Conservation (phyloP, 2,329 filamentous ascomycete species). For the Leptosphaerulina australis region DNA sequence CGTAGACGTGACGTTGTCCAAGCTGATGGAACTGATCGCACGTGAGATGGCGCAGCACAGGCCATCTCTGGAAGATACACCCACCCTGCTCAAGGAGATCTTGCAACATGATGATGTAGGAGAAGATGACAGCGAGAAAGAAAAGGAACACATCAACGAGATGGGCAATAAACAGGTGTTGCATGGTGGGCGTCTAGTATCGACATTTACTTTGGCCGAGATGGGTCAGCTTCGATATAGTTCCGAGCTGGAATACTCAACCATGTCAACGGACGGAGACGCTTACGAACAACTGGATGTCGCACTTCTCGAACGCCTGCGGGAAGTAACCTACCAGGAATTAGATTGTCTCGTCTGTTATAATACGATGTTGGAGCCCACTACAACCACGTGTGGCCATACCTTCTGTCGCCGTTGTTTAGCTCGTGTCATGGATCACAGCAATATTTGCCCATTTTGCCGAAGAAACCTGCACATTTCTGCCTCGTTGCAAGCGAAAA, state of each 20-base stretch:
- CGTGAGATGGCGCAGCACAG: constrained; percentile 56
- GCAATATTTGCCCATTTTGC: constrained; percentile 79
- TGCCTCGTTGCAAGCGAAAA: constrained; percentile 53
- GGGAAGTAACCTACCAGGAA: constrained; percentile 68
- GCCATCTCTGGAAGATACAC: constrained; percentile 40
- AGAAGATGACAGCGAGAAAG: constrained; percentile 45
- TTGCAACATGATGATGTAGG: constrained; percentile 42
- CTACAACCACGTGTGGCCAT: constrained; percentile 86
- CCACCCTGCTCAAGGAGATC: constrained; percentile 52
- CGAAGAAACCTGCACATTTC: constrained; percentile 67
- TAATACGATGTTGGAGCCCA: constrained; percentile 76
- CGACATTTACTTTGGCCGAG: constrained; percentile 70
- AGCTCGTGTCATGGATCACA: constrained; percentile 76
- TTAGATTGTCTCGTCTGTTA: constrained; percentile 92
- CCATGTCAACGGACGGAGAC: constrained; percentile 46
- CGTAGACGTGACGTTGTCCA: constrained; percentile 76
- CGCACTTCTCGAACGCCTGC: constrained; percentile 62
- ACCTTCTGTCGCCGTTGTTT: constrained; percentile 86
- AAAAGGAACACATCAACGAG: constrained; percentile 36
- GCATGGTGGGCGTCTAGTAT: constrained; percentile 65
- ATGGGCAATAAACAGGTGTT: constrained; percentile 51
- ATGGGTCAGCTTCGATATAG: constrained; percentile 64
- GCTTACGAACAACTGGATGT: constrained; percentile 53
- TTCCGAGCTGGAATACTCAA: constrained; percentile 61
- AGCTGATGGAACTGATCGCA: constrained; percentile 63